phyloP scores from a whole-genome alignment of 2,329 filamentous ascomycete genomes.

The Epichloe elymi region DNA sequence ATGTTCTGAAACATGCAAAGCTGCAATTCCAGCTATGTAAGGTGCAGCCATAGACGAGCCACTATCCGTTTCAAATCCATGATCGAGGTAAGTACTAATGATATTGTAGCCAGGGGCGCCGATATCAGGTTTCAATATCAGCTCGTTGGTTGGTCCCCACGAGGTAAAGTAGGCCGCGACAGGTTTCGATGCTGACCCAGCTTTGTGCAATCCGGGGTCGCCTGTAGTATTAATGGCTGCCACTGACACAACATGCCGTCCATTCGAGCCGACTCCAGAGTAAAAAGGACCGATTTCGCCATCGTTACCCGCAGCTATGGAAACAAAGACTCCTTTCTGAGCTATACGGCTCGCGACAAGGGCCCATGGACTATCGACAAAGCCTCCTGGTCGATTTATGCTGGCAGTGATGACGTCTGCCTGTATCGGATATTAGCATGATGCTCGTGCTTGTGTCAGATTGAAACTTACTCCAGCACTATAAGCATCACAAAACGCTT shows the following conservation, averaged over 20 bases:
- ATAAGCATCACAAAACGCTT: slow-evolving; percentile 24
- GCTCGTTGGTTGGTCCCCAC: slow-evolving; percentile 39
- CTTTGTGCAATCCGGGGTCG: slow-evolving; percentile 22
- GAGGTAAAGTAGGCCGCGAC: slow-evolving; percentile 33
- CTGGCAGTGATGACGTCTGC: slow-evolving; percentile 32
- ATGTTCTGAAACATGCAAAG: slow-evolving; percentile 29
- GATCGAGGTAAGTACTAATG: slow-evolving; percentile 34
- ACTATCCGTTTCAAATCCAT: slow-evolving; percentile 30
- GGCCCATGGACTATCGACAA: slow-evolving; percentile 28
- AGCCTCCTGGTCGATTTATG: slow-evolving; percentile 26
- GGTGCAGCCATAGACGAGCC: slow-evolving; percentile 46
- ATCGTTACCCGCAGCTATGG: slow-evolving; percentile 38
- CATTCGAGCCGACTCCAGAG: slow-evolving; percentile 20
- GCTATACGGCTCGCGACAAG: slow-evolving; percentile 27
- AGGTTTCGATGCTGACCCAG: slow-evolving; percentile 13
- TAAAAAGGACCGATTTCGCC: slow-evolving; percentile 37
- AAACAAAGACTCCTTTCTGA: slow-evolving; percentile 32
- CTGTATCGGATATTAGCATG: slow-evolving; percentile 7
- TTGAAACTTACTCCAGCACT: slow-evolving; percentile 15
- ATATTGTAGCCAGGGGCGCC: slow-evolving; percentile 36
- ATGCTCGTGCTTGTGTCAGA: background rate
- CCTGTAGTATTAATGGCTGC: slow-evolving; percentile 29
- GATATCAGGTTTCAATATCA: slow-evolving; percentile 37
- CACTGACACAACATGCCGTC: slow-evolving; percentile 21
- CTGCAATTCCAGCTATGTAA: slow-evolving; percentile 38